Percentiles rank a stretch among this genome's conserved stretches.
Conservation (phyloP, 148 eudicot genomes). For the Rhododendron ferrugineum region DNA sequence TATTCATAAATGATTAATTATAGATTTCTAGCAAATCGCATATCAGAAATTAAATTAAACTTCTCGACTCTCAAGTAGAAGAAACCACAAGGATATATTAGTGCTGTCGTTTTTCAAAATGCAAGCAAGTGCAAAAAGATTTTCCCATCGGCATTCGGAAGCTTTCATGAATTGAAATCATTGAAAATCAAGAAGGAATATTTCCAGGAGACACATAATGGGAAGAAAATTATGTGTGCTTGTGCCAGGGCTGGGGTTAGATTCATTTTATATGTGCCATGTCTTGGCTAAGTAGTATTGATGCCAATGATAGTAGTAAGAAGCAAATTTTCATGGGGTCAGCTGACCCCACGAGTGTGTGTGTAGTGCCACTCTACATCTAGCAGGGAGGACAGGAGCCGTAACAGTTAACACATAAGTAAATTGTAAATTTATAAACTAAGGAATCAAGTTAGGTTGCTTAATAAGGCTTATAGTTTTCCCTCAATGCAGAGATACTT, state of each 20-base stretch:
- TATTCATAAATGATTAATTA: background rate
- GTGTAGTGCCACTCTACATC: background rate
- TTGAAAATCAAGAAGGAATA: background rate
- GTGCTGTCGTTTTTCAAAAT: background rate
- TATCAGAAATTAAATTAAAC: background rate
- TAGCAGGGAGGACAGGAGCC: background rate
- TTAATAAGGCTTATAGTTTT: background rate
- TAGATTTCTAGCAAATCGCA: background rate
- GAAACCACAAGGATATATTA: background rate
- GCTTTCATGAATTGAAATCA: background rate
- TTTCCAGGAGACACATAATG: background rate
- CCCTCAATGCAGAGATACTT: background rate
- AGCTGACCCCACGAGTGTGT: background rate
- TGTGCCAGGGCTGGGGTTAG: background rate
- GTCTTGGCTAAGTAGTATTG: background rate
- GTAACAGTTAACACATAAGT: background rate
- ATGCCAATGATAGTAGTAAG: background rate
- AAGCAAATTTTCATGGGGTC: background rate
- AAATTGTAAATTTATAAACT: background rate
- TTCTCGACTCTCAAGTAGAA: background rate
- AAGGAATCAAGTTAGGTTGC: background rate
- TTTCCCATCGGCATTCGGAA: background rate
- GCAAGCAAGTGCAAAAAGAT: background rate
- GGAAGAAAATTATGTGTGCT: background rate
- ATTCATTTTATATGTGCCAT: background rate